These are phyloP conservation scores for Margaritispora aquatica DNA, from an alignment of 495 filamentous ascomycete species.

Conservation along the genomic window DNA sequence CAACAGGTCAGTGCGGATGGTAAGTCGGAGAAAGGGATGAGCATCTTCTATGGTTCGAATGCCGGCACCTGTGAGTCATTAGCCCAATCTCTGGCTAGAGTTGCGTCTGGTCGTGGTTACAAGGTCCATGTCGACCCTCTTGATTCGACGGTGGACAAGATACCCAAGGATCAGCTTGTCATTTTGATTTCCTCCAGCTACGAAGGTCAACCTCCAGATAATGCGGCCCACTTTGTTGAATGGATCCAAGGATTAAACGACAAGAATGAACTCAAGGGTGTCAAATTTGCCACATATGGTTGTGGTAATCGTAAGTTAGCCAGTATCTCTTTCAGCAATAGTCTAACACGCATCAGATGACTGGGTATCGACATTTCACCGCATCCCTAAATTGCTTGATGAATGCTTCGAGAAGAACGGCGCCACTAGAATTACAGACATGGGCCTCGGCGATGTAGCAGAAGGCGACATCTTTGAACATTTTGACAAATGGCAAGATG, in stretches of 20 bases:
- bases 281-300: slow-evolving; percentile 60
- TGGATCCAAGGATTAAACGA: slow-evolving; percentile 36
- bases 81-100: slow-evolving; percentile 51
- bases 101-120: slow-evolving; percentile 38
- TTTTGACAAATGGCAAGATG: slow-evolving; percentile 64
- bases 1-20: background rate
- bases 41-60: slow-evolving; percentile 65
- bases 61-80: slow-evolving; percentile 67
- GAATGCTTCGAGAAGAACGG: slow-evolving; percentile 42
- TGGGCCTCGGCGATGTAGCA: slow-evolving; percentile 54
- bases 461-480: slow-evolving; percentile 34
- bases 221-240: slow-evolving; percentile 58
- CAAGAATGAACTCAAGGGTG: slow-evolving; percentile 33
- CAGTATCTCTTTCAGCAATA: too few relatives aligned
- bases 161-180: slow-evolving; percentile 54
- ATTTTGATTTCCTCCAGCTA: slow-evolving; percentile 65
- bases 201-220: slow-evolving; percentile 67
- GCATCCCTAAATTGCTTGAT: slow-evolving; percentile 59
- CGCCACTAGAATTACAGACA: slow-evolving; percentile 41
- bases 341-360: too few relatives aligned
- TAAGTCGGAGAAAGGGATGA: slow-evolving; percentile 34
- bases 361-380: slow-evolving; percentile 66
- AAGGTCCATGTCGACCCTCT: slow-evolving; percentile 51
- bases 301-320: slow-evolving; percentile 14
- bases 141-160: slow-evolving; percentile 51